Percentiles rank a stretch among this genome's conserved stretches.
phyloP scores from a whole-genome alignment of 2,329 filamentous ascomycete species.

The Furcasterigmium furcatum region DNA sequence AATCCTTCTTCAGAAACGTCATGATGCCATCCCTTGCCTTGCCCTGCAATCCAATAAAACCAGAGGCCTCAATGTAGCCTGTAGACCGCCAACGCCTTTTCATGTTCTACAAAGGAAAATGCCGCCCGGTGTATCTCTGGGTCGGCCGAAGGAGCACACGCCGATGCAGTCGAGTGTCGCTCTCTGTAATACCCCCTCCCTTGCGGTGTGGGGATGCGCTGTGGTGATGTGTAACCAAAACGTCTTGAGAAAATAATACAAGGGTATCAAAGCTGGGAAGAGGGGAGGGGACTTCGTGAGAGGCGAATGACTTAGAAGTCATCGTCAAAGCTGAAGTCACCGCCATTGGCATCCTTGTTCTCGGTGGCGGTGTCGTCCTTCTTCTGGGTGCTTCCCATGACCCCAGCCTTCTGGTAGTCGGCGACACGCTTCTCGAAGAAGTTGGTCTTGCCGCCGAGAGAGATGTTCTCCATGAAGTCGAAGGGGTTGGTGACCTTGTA shows the following conservation, averaged over 20 bases:
- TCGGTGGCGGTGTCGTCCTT: slow-evolving; percentile 53
- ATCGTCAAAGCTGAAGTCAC: slow-evolving; percentile 91
- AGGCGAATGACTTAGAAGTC: slow-evolving; percentile 71
- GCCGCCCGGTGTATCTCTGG: not conserved
- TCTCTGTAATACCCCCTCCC: no score
- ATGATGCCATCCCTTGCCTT: not conserved
- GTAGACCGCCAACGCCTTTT: slow-evolving; percentile 2
- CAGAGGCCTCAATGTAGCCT: not conserved
- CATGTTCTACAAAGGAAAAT: not conserved
- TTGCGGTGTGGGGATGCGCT: not conserved
- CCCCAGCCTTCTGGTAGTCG: slow-evolving; percentile 99
- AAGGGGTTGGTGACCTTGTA: slow-evolving; percentile 96
- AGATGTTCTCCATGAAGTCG: slow-evolving; percentile 99
- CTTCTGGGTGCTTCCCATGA: slow-evolving; percentile 91
- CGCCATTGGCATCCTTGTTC: slow-evolving; percentile 56
- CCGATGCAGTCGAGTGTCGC: no score
- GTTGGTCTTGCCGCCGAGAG: slow-evolving; percentile 98
- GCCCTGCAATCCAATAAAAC: no score
- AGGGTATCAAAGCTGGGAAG: slow-evolving; percentile 15
- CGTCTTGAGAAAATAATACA: slow-evolving; percentile 4
- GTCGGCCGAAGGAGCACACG: no score
- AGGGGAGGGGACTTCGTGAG: slow-evolving; percentile 8
- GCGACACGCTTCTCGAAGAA: slow-evolving; percentile 99
- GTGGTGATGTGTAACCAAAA: not conserved
- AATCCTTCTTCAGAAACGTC: slow-evolving; percentile 1